These are phyloP conservation scores for Tulasnella sp. DNA, from an alignment of 768 basidiomycete species.

Conservation along the genomic window DNA sequence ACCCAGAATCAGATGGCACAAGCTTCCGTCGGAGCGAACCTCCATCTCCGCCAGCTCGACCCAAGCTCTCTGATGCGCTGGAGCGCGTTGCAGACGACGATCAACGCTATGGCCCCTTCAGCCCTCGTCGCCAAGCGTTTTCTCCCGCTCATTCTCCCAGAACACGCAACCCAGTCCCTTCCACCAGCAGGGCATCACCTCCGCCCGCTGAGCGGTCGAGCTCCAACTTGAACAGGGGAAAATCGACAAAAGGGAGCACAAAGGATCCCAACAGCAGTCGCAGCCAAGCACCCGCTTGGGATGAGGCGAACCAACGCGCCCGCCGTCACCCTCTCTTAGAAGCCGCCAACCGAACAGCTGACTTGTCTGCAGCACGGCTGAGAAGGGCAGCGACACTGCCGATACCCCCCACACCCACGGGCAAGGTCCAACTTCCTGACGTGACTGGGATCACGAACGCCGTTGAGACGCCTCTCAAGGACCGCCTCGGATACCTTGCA, in stretches of 20 bases:
- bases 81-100: conserved; percentile 59
- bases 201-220: background rate
- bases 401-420: conserved; percentile 29
- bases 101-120: conserved; percentile 41
- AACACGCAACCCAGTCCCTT: conserved; percentile 4
- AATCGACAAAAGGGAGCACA: conserved; percentile 59
- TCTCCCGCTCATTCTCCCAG: conserved; percentile 31
- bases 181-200: background rate
- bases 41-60: conserved; percentile 50
- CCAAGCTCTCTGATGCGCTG: conserved; percentile 71
- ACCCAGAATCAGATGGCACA: conserved; percentile 46
- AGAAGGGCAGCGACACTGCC: background rate
- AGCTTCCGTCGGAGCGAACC: conserved; percentile 51
- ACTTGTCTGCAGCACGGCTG: background rate
- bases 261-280: conserved; percentile 54
- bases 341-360: conserved; percentile 30
- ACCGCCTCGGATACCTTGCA: conserved; percentile 21
- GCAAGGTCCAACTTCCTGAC: conserved; percentile 68
- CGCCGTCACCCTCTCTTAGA: conserved; percentile 51
- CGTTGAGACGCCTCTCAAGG: conserved; percentile 71
- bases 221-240: conserved; percentile 53
- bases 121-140: conserved; percentile 24
- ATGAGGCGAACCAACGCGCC: conserved; percentile 28
- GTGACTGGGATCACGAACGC: conserved; percentile 83
- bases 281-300: conserved; percentile 21